phyloP scores from a whole-genome alignment of 768 basidiomycete species.

The Sistotremastrum suecicum region DNA sequence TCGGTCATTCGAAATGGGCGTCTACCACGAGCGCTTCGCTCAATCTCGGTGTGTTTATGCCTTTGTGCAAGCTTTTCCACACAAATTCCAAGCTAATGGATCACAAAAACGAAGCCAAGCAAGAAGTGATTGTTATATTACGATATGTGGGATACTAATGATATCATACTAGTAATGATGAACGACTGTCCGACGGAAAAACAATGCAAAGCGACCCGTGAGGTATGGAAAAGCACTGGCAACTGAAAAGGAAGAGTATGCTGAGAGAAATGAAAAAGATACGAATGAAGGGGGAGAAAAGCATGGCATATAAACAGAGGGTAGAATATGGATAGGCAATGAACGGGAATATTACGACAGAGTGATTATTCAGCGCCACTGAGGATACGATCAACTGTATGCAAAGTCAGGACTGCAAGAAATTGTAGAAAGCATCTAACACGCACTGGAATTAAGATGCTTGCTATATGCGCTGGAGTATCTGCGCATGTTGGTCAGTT shows the following conservation, averaged over 20 bases:
- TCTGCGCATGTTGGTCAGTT: constrained; percentile 56
- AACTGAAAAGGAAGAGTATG: background rate
- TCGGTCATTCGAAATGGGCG: too few species aligned
- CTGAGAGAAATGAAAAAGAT: background rate
- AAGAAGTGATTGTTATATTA: too few species aligned
- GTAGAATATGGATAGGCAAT: constrained; percentile 1
- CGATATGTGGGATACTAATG: too few species aligned
- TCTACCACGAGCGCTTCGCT: too few species aligned
- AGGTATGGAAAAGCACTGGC: background rate
- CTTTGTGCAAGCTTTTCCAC: too few species aligned
- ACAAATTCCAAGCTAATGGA: too few species aligned
- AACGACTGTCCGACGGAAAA: background rate
- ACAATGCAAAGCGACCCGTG: constrained; percentile 1
- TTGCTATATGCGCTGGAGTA: constrained; percentile 64
- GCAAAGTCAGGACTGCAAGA: background rate
- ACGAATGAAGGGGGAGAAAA: background rate
- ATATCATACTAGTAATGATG: background rate
- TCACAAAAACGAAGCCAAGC: too few species aligned
- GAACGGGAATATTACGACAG: background rate
- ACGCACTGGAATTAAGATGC: constrained; percentile 68
- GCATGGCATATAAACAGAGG: constrained; percentile 1
- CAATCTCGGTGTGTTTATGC: too few species aligned
- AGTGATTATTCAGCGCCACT: constrained; percentile 8
- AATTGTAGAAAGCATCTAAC: background rate
- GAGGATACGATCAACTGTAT: constrained; percentile 55